Evolutionary conservation across 208 protist species (phyloP).

Genomic region (Trypanosoma theileri): DNA sequence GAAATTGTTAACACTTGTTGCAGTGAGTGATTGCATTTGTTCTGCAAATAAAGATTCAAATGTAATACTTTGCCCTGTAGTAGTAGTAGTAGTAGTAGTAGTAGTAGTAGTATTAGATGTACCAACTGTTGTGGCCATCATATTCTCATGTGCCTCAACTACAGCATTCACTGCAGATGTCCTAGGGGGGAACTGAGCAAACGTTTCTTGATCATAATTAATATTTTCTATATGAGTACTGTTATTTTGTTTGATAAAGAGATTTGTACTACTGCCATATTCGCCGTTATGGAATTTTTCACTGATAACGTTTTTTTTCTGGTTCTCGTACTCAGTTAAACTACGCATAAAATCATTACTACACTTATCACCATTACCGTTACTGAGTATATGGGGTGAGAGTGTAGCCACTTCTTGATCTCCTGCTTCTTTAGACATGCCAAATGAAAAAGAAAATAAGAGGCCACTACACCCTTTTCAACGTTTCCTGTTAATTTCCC

Average conservation of each 20-base stretch:
- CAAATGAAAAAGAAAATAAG: too few relatives aligned
- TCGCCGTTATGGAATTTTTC: too few relatives aligned
- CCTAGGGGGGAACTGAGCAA: not conserved
- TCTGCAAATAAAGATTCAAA: not conserved
- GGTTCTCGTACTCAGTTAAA: too few relatives aligned
- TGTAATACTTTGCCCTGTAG: not conserved
- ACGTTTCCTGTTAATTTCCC: not conserved
- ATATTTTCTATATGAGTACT: not conserved
- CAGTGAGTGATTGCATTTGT: not conserved
- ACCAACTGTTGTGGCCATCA: not conserved
- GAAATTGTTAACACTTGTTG: not conserved
- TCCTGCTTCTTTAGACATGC: too few relatives aligned
- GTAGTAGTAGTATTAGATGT: not conserved
- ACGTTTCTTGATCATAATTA: conserved; percentile 3
- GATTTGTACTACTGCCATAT: too few relatives aligned
- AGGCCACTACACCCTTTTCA: too few relatives aligned
- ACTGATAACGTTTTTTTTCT: too few relatives aligned
- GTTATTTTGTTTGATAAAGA: too few relatives aligned
- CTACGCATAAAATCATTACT: too few relatives aligned
- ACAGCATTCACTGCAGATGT: not conserved
- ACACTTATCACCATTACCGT: too few relatives aligned
- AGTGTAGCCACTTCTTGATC: too few relatives aligned
- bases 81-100: not conserved
- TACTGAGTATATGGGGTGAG: too few relatives aligned
- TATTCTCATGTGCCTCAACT: not conserved